phyloP scores from a whole-genome alignment of 805 yeast species.

The Ascoidea tarda region DNA sequence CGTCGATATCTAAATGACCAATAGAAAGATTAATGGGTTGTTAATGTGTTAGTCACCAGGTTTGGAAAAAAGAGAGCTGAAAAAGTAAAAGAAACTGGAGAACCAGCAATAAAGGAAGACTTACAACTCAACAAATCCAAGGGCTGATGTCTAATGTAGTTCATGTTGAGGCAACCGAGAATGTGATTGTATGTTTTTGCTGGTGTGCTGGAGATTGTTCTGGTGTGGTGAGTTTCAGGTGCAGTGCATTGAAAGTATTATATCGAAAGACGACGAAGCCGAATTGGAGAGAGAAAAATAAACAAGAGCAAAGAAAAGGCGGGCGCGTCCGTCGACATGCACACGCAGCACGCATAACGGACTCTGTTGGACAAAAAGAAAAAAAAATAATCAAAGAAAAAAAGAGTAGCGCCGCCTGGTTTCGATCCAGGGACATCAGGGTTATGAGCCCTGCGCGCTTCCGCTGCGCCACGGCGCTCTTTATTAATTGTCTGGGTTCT shows the following conservation, averaged over 20 bases:
- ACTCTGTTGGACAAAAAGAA: not conserved
- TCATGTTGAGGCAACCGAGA: no score
- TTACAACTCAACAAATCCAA: not conserved
- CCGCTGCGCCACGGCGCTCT: conserved; percentile 97
- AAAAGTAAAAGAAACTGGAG: not conserved
- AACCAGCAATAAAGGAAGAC: not conserved
- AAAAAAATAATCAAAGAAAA: conserved; percentile 9
- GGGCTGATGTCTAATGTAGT: not conserved
- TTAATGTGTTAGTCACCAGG: not conserved
- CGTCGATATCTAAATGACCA: not conserved
- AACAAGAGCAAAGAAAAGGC: no score
- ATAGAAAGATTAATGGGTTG: not conserved
- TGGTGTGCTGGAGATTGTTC: no score
- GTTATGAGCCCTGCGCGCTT: conserved; percentile 99
- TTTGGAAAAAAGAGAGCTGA: no score
- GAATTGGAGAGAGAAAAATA: no score
- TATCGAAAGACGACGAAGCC: no score
- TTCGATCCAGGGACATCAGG: conserved; percentile 97
- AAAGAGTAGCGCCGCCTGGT: conserved; percentile 76
- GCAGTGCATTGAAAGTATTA: no score
- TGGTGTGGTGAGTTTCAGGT: no score
- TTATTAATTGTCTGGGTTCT: no score
- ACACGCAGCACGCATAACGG: no score
- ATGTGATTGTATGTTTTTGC: no score
- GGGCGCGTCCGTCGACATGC: no score